These are phyloP conservation scores for Skeletonema tropicum DNA, from an alignment of 108 stramenopile species.

Conservation along the genomic window DNA sequence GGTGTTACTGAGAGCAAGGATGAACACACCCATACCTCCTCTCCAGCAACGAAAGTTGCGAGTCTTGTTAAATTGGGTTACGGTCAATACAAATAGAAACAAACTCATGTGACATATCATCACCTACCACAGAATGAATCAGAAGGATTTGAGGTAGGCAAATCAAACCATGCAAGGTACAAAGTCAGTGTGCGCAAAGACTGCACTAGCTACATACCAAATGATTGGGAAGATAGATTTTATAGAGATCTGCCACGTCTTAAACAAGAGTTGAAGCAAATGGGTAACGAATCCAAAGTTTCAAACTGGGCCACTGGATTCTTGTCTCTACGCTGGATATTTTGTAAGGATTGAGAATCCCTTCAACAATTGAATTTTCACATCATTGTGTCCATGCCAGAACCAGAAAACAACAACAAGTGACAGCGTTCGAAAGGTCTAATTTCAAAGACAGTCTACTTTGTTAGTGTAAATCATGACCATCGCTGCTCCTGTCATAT, in stretches of 20 bases:
- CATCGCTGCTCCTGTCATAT: not conserved
- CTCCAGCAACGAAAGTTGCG: conserved; percentile 26
- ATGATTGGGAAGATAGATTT: conserved; percentile 24
- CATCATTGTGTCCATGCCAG: not conserved
- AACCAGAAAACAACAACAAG: not conserved
- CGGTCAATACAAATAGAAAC: conserved; percentile 3
- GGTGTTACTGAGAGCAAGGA: conserved; percentile 15
- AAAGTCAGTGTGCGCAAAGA: conserved; percentile 11
- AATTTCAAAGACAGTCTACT: not conserved
- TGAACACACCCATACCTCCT: conserved; percentile 21
- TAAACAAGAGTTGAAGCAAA: conserved; percentile 14
- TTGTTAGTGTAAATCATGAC: not conserved
- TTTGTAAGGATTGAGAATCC: not conserved
- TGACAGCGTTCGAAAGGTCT: not conserved
- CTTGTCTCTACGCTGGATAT: conserved; percentile 14
- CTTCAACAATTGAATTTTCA: not conserved
- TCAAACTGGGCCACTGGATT: conserved; percentile 7
- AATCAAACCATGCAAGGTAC: conserved; percentile 19
- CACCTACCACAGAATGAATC: not conserved
- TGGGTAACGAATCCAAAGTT: not conserved
- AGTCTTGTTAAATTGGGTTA: conserved; percentile 25
- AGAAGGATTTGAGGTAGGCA: conserved; percentile 25
- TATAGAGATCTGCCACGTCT: conserved; percentile 20
- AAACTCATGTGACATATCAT: not conserved
- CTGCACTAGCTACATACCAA: conserved; percentile 1